Percentiles rank a stretch among this genome's conserved stretches.
Evolutionary conservation across 257 asterid species (phyloP).

Genomic region (Solanum dulcamara): DNA sequence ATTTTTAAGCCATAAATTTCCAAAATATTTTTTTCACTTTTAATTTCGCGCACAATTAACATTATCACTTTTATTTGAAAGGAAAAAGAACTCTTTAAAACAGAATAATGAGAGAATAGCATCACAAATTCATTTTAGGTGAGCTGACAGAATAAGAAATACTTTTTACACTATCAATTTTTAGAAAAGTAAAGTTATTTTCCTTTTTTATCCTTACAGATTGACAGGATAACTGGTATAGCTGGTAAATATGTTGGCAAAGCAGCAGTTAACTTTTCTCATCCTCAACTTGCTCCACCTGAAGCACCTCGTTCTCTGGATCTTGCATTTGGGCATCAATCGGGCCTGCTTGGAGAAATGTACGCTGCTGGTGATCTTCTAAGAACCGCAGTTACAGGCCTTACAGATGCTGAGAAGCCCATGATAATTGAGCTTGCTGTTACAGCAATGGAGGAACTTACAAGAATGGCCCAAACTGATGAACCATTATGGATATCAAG

Average conservation of each 20-base stretch:
- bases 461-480: constrained; percentile 46
- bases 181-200: neutral
- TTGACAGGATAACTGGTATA: constrained; percentile 61
- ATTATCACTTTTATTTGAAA: neutral
- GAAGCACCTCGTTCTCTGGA: constrained; percentile 38
- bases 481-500: constrained; percentile 53
- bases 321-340: constrained; percentile 36
- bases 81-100: neutral
- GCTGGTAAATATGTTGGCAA: constrained; percentile 70
- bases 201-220: constrained; percentile 13
- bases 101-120: neutral
- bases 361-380: constrained; percentile 47
- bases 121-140: neutral
- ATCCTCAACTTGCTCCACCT: constrained; percentile 27
- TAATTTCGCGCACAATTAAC: neutral
- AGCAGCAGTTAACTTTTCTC: constrained; percentile 41
- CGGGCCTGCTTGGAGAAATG: constrained; percentile 36
- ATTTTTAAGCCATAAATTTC: neutral
- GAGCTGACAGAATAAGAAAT: neutral
- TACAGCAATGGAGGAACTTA: constrained; percentile 72
- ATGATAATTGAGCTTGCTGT: constrained; percentile 61
- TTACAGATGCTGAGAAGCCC: constrained; percentile 57
- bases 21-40: neutral
- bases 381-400: constrained; percentile 33
- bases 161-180: neutral